phyloP scores from a whole-genome alignment of 2,329 filamentous ascomycete genomes.

The Pestalotiopsis sp. region DNA sequence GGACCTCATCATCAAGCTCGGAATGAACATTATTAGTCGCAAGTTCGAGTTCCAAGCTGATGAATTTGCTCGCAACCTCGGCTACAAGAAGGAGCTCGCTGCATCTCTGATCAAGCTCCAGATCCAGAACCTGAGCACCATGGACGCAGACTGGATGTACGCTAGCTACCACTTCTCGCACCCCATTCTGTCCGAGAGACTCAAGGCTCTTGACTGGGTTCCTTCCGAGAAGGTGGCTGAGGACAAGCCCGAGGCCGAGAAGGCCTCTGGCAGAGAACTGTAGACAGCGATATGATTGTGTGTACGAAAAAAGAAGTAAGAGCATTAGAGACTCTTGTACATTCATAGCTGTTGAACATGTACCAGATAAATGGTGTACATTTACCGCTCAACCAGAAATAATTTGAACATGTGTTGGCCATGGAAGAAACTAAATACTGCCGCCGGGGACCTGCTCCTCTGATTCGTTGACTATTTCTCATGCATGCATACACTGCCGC shows the following conservation, averaged over 20 bases:
- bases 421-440: too few species aligned
- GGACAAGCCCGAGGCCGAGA: constrained; percentile 56
- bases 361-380: neutral
- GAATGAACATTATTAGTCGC: constrained; percentile 94
- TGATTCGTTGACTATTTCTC: neutral
- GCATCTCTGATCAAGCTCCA: constrained; percentile 94
- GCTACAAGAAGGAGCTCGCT: constrained; percentile 82
- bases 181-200: constrained; percentile 89
- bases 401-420: too few species aligned
- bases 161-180: constrained; percentile 99
- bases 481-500: neutral
- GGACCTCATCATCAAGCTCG: constrained; percentile 90
- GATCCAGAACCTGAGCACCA: constrained; percentile 95
- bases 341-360: neutral
- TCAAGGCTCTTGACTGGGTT: constrained; percentile 89
- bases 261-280: constrained; percentile 74
- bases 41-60: constrained; percentile 97
- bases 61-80: constrained; percentile 81
- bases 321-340: neutral
- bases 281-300: neutral
- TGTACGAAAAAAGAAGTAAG: neutral
- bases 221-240: constrained; percentile 59
- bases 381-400: too few species aligned
- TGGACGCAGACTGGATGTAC: constrained; percentile 99
- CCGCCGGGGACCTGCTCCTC: neutral